These are phyloP conservation scores for Lactuca sativa DNA, from an alignment of 129 eudicot genomes.

Conservation along the genomic window DNA sequence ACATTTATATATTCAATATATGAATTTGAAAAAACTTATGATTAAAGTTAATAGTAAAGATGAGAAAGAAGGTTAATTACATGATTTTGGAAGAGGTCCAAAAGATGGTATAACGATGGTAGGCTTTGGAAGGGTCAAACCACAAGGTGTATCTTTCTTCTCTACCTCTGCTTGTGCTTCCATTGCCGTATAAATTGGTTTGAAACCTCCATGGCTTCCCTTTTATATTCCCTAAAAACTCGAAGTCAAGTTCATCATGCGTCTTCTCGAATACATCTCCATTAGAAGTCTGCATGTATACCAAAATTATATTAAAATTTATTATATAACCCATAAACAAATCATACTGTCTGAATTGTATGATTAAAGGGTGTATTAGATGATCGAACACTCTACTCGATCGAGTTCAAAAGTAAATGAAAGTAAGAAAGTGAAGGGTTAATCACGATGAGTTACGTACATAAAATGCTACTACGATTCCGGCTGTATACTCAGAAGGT, in stretches of 20 bases:
- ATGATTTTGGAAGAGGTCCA: constrained; percentile 78
- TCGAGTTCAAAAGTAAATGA: too few species aligned
- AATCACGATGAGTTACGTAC: constrained; percentile 39
- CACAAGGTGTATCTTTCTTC: constrained; percentile 85
- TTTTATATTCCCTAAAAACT: constrained; percentile 76
- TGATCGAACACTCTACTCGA: too few species aligned
- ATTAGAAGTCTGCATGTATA: constrained; percentile 58
- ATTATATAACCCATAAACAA: background rate
- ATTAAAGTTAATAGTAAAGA: background rate
- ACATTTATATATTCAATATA: background rate
- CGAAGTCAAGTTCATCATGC: constrained; percentile 89
- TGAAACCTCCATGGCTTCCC: constrained; percentile 94
- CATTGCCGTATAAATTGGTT: constrained; percentile 91
- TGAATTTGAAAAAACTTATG: background rate
- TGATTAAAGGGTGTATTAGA: background rate
- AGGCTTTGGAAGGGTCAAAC: constrained; percentile 88
- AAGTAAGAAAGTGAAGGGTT: too few species aligned
- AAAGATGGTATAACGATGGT: constrained; percentile 75
- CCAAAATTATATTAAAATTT: background rate
- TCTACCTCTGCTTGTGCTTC: constrained; percentile 90
- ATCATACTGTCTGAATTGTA: background rate
- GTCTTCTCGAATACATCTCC: constrained; percentile 73
- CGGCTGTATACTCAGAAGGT: constrained; percentile 87
- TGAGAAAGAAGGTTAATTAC: constrained; percentile 31
- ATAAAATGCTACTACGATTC: constrained; percentile 87